Evolutionary conservation across 345 rosid species (phyloP), one percentile per base, ranked within the genome.

Genomic region (Barbarea vulgaris): DNA sequence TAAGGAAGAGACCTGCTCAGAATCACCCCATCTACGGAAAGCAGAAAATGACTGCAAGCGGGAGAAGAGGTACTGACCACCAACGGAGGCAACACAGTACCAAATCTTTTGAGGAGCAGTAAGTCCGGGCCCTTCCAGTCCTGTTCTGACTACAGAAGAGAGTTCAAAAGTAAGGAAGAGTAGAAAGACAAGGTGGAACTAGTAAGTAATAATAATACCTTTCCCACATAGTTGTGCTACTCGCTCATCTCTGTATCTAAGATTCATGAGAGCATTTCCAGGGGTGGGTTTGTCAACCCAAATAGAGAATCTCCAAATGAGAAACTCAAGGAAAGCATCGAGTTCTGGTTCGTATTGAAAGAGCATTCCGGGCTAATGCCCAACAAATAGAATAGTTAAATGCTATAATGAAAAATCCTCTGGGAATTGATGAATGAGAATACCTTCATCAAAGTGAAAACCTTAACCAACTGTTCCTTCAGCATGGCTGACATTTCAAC

Each of bases 261-360:
- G 84, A 84, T 96, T 93, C 98, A 93, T 89, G 57, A 96, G 86
- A 76, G 88, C 98, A 76, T 74, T 93, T 50, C 99, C 99, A 0
- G 99, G 99, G 63, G 98, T 91, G n/a, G 99, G 97, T 83, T 96
- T 89, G 83, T 89, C 99, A 57, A 93, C 96, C 99, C 99, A 96
- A 75, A 96, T 89, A 56, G 99, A 96, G 85, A 96, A 96, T 72
- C 93, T 81, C 98, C 99, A 96, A 78, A 96, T 96, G 70, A 96
- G 95, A 83, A 93, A 96, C 93, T 96, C 95, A 57, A 95, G 99
- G 82, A 95, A 95, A 42, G 98, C 98, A 79, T 95, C 97, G 9
- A 93, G 97, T 78, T 96, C 99, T n/a, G 99, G 94, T 82, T 96
- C 98, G 81, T 89, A 93, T 55, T 96, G 99, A 86, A 96, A 96